Base-by-base conservation (phyloP, 495 filamentous ascomycete species). In the Parachaetomium inaequale region DNA sequence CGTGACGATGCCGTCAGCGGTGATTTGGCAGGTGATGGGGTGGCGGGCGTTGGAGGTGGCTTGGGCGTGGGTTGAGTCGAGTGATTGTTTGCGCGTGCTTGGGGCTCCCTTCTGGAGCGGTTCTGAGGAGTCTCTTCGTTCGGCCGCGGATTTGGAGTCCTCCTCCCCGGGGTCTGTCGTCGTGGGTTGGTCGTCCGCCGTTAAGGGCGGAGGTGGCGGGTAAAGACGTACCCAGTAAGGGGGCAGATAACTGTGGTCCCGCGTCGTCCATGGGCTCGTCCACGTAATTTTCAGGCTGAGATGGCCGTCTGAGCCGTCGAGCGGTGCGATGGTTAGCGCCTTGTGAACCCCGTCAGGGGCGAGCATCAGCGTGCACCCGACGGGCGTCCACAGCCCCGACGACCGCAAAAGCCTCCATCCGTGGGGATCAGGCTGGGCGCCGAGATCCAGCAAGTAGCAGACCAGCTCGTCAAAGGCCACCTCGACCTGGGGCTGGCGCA, bases 401-500 rank as follows among this genome's bases (percentile, higher is more conserved):
- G 79, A 77, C 53, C 84, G 73, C 59, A 88, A 61, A 63, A 86
- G 74, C 32, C 78, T 77, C 76, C 84, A 85, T 2, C 84, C 86
- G 29, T 81, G 81, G 2, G 79, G 65, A 63, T 84, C 80, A 0
- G 85, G 85, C 49, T 85, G 75, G 0, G 84, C 86, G 1, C 86
- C 86, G 3, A 86, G 70, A 68, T 88, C 86, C 8, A 88, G 70
- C 42, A 88, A 69, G 65, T 87, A 87, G 17, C 74, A 79, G 2
- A 88, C 66, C 6, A 88, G 75, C 63, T 84, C 79, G 46, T 85
- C 83, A 61, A 88, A 87, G 23, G 79, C 79, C 53, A 87, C 78
- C 60, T 88, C 85, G 19, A 87, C 86, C 67, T 88, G 86, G 2
- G 85, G 85, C 61, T 85, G 80, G 21, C 80, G 72, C 47, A 89